These are phyloP conservation scores for Cystoderma amianthinum DNA, from an alignment of 768 basidiomycete genomes.

Conservation along the genomic window DNA sequence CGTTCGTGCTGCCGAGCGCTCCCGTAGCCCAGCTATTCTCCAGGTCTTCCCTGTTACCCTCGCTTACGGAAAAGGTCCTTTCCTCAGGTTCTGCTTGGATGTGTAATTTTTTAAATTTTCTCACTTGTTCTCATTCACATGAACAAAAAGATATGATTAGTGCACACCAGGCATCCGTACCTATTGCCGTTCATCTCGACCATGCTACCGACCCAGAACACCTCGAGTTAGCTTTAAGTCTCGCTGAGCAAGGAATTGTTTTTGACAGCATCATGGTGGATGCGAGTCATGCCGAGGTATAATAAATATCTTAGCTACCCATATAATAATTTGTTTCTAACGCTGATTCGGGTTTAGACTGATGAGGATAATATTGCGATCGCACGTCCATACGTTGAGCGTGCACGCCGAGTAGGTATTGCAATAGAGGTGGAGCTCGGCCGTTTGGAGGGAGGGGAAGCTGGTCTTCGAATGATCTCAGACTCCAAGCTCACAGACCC, in stretches of 20 bases:
- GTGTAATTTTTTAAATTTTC: constrained; percentile 15
- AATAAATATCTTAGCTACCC: constrained; percentile 1
- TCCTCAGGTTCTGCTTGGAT: constrained; percentile 35
- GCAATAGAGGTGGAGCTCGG: constrained; percentile 42
- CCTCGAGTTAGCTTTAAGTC: constrained; percentile 33
- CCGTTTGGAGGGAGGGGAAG: constrained; percentile 40
- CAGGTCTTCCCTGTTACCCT: constrained; percentile 40
- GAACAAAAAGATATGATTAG: no score
- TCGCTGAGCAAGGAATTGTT: constrained; percentile 36
- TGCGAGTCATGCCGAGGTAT: constrained; percentile 38
- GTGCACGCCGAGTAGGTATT: constrained; percentile 29
- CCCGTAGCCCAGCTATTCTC: constrained; percentile 36
- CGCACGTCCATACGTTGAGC: constrained; percentile 36
- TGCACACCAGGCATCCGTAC: constrained; percentile 38
- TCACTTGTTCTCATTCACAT: background rate
- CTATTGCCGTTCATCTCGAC: constrained; percentile 41
- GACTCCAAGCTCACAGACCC: constrained; percentile 41
- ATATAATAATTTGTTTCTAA: background rate
- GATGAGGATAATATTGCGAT: constrained; percentile 40
- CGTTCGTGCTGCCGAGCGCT: constrained; percentile 40
- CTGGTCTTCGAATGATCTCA: constrained; percentile 38
- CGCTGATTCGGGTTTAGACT: constrained; percentile 16
- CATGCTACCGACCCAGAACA: constrained; percentile 41
- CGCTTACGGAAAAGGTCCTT: constrained; percentile 36
- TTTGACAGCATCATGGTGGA: constrained; percentile 48